Percentiles rank a stretch among this genome's conserved stretches.
These are phyloP conservation scores for Nymphaea thermarum DNA, from an alignment of 164 flowering plant species.

Conservation along the genomic window DNA sequence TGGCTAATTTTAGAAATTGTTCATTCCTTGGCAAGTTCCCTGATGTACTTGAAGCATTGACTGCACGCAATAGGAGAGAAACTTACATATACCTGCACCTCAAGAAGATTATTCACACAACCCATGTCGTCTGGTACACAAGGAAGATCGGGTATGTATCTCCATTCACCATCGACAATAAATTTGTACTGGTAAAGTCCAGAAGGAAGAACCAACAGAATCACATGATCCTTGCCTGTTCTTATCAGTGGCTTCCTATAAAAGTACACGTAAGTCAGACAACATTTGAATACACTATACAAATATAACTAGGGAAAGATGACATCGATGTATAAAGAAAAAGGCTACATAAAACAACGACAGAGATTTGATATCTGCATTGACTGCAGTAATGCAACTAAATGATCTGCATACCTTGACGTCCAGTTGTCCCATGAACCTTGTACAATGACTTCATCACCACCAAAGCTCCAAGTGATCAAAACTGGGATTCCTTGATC, in stretches of 20 bases:
- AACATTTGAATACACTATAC: too few species aligned
- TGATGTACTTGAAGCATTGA: too few species aligned
- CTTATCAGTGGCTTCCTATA: conserved; percentile 64
- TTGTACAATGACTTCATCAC: conserved; percentile 65
- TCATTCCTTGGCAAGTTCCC: too few species aligned
- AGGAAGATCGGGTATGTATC: conserved; percentile 79
- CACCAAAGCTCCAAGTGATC: conserved; percentile 80
- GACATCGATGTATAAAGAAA: background rate
- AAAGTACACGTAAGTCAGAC: background rate
- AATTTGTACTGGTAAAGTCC: conserved; percentile 80
- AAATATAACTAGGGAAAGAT: too few species aligned
- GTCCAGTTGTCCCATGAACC: conserved; percentile 97
- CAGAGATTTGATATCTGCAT: too few species aligned
- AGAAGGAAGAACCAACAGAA: conserved; percentile 69
- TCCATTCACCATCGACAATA: conserved; percentile 77
- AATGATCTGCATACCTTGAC: conserved; percentile 32
- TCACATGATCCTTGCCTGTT: conserved; percentile 68
- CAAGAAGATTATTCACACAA: conserved; percentile 51
- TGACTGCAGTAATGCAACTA: background rate
- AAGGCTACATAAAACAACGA: background rate
- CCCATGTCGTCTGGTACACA: conserved; percentile 57
- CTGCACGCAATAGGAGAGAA: background rate
- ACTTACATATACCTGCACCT: conserved; percentile 55
- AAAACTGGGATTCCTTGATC: conserved; percentile 67
- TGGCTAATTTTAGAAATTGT: too few species aligned